Percentiles rank a stretch among this genome's conserved stretches.
Evolutionary conservation across 805 yeast genomes (phyloP).

Genomic region (Kodamaea fukazawae): DNA sequence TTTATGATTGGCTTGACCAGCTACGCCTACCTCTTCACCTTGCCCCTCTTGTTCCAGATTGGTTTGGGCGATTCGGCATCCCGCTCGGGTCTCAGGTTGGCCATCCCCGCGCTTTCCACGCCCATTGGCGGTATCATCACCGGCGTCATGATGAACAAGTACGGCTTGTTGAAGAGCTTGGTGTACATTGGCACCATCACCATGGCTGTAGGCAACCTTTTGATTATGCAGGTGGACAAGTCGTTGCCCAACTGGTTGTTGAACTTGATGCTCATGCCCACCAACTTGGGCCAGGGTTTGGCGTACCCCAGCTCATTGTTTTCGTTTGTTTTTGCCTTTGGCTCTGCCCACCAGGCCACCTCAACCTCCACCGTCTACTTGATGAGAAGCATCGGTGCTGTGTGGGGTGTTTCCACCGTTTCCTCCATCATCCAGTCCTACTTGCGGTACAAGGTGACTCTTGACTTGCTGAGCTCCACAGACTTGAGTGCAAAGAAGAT

Average conservation of each 20-base stretch:
- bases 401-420: constrained; percentile 36
- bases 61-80: constrained; percentile 31
- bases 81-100: constrained; percentile 28
- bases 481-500: constrained; percentile 14
- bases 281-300: constrained; percentile 39
- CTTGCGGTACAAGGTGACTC: constrained; percentile 12
- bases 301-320: constrained; percentile 37
- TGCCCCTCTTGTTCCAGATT: constrained; percentile 43
- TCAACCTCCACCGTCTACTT: constrained; percentile 39
- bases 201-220: constrained; percentile 34
- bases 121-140: constrained; percentile 43
- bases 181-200: constrained; percentile 31
- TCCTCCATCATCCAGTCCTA: constrained; percentile 19
- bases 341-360: constrained; percentile 32
- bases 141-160: constrained; percentile 36
- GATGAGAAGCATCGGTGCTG: constrained; percentile 39
- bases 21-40: constrained; percentile 40
- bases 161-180: constrained; percentile 22
- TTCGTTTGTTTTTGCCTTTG: constrained; percentile 33
- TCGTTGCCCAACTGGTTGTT: constrained; percentile 24
- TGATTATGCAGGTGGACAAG: constrained; percentile 18
- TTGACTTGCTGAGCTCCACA: constrained; percentile 15
- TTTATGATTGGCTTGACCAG: constrained; percentile 37
- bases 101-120: constrained; percentile 40
- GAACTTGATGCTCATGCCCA: constrained; percentile 27